These are phyloP conservation scores for Metarhizium album DNA, from an alignment of 2,329 filamentous ascomycete genomes.

Conservation along the genomic window DNA sequence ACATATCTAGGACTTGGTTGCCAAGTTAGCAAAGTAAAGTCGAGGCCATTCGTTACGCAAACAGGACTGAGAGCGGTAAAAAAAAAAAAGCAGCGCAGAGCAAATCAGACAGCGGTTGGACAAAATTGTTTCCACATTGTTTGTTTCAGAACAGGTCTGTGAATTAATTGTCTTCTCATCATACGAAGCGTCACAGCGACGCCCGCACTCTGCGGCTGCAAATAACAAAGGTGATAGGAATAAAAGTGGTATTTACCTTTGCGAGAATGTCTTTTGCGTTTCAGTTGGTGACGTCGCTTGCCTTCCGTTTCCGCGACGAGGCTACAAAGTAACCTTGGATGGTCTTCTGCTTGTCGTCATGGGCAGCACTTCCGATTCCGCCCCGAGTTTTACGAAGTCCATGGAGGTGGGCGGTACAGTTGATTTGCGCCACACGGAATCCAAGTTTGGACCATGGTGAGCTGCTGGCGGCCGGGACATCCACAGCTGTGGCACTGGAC, in stretches of 20 bases:
- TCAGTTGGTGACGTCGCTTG: background rate
- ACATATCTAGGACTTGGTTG: background rate
- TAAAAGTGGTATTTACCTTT: slow-evolving; percentile 27
- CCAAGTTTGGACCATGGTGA: slow-evolving; percentile 10
- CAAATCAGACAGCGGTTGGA: slow-evolving; percentile 73
- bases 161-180: slow-evolving; percentile 60
- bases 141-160: slow-evolving; percentile 79
- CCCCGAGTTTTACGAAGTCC: slow-evolving; percentile 70
- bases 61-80: background rate
- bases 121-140: slow-evolving; percentile 59
- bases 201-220: slow-evolving; percentile 1
- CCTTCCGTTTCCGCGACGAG: slow-evolving; percentile 6
- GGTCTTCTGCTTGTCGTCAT: slow-evolving; percentile 65
- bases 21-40: slow-evolving; percentile 1
- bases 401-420: slow-evolving; percentile 60
- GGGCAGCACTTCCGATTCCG: slow-evolving; percentile 67
- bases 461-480: slow-evolving; percentile 12
- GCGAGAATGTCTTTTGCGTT: background rate
- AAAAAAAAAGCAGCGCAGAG: background rate
- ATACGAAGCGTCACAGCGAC: slow-evolving; percentile 24
- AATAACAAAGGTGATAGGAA: background rate
- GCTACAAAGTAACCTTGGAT: slow-evolving; percentile 67
- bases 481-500: background rate
- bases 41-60: background rate
- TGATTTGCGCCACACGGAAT: slow-evolving; percentile 34